Percentiles rank a stretch among this genome's conserved stretches.
These are phyloP conservation scores for Polyplosphaeria fusca DNA, from an alignment of 495 filamentous ascomycete genomes.

Conservation along the genomic window DNA sequence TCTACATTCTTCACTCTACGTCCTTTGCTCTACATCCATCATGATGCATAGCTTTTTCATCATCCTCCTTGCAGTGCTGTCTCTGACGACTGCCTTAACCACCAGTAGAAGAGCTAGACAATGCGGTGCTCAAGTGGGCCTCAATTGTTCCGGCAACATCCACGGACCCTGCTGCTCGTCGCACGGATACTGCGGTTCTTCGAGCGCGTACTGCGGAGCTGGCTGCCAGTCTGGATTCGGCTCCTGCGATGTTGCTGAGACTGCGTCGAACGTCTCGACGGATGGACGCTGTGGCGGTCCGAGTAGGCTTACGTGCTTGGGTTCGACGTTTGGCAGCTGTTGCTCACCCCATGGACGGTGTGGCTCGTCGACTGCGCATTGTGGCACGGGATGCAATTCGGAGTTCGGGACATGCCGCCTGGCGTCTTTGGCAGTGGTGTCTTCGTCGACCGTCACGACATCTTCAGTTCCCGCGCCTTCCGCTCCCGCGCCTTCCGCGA, in stretches of 20 bases:
- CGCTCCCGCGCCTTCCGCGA: too few relatives aligned
- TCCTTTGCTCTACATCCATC: too few relatives aligned
- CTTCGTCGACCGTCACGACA: too few relatives aligned
- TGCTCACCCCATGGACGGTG: slow-evolving; percentile 4
- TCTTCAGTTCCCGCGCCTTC: too few relatives aligned
- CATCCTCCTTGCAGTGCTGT: too few relatives aligned
- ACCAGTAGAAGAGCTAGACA: too few relatives aligned
- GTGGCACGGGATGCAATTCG: not conserved
- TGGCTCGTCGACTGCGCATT: not conserved
- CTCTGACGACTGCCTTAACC: too few relatives aligned
- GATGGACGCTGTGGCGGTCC: not conserved
- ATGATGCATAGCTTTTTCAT: too few relatives aligned
- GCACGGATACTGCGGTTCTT: slow-evolving; percentile 16
- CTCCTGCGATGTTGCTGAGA: slow-evolving; percentile 1
- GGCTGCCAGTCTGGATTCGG: slow-evolving; percentile 22
- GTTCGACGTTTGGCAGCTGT: slow-evolving; percentile 10
- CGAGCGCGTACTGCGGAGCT: slow-evolving; percentile 2
- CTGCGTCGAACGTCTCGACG: slow-evolving; percentile 4
- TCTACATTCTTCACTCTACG: too few relatives aligned
- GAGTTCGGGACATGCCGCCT: not conserved
- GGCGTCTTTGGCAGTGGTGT: too few relatives aligned
- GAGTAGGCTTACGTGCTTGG: slow-evolving; percentile 4
- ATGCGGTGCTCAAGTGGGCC: slow-evolving; percentile 1
- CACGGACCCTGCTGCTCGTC: slow-evolving; percentile 20
- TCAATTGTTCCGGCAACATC: slow-evolving; percentile 5